phyloP scores from a whole-genome alignment of 2,329 filamentous ascomycete genomes.

The Phyllosticta citrichinensis region DNA sequence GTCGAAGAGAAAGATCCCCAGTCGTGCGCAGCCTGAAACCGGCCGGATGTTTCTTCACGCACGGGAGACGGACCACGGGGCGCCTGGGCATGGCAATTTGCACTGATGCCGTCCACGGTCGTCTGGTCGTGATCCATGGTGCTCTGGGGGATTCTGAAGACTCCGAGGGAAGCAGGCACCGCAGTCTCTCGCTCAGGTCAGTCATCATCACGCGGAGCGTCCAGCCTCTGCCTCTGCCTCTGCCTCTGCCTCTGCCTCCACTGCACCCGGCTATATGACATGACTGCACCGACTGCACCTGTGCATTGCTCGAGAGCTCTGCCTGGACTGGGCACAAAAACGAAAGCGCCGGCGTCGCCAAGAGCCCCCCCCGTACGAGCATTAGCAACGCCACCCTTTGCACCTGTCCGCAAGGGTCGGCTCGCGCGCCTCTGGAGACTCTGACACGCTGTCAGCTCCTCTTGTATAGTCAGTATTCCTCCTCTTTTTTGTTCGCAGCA shows the following conservation, averaged over 20 bases:
- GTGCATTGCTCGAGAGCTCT: too few species aligned
- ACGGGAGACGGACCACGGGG: neutral
- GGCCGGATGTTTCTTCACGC: neutral
- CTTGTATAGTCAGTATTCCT: neutral
- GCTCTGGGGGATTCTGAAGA: too few species aligned
- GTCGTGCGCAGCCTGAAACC: neutral
- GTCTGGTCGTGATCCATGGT: too few species aligned
- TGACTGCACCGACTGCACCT: too few species aligned
- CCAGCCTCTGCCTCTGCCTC: too few species aligned
- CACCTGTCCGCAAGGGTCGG: neutral
- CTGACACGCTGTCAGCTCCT: neutral
- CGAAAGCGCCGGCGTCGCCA: neutral
- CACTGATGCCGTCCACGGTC: neutral
- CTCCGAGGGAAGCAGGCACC: too few species aligned
- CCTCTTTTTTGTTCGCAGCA: neutral
- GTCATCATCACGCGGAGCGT: neutral
- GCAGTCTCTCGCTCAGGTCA: too few species aligned
- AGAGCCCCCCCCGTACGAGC: neutral
- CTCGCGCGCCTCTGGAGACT: neutral
- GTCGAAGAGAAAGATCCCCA: too few species aligned
- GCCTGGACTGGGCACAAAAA: neutral
- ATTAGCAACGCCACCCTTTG: neutral
- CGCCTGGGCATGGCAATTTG: neutral
- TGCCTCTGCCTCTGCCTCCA: too few species aligned
- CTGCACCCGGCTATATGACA: neutral